Evolutionary conservation across 116 monocot genomes (phyloP).

Genomic region (Zostera marina): DNA sequence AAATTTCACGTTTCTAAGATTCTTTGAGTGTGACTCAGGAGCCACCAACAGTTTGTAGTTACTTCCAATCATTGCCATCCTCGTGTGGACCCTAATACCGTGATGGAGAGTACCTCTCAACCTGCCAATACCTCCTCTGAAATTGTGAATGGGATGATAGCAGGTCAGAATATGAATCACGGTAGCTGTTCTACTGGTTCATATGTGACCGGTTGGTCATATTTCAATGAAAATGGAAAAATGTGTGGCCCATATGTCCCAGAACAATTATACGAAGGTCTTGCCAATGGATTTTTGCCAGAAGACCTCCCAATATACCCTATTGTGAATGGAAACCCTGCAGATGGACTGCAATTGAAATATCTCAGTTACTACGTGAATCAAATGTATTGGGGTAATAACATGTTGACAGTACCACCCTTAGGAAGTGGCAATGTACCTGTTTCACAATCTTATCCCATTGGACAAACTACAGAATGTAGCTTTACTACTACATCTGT

Average conservation of each 20-base stretch:
- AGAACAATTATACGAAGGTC: constrained; percentile 59
- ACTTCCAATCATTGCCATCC: constrained; percentile 13
- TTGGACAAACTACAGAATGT: background rate
- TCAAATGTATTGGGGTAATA: constrained; percentile 8
- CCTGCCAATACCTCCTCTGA: constrained; percentile 9
- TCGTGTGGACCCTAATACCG: constrained; percentile 9
- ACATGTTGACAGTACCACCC: constrained; percentile 1
- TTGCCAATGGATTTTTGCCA: constrained; percentile 76
- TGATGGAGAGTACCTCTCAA: constrained; percentile 34
- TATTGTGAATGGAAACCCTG: constrained; percentile 44
- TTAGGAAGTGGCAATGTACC: constrained; percentile 4
- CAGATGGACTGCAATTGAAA: constrained; percentile 38
- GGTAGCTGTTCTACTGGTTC: constrained; percentile 11
- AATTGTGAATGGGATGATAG: constrained; percentile 2
- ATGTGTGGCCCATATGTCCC: constrained; percentile 83
- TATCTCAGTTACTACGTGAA: constrained; percentile 26
- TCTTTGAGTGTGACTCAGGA: constrained; percentile 12
- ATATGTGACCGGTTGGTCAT: constrained; percentile 63
- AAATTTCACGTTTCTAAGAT: background rate
- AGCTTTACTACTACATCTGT: background rate
- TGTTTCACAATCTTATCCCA: constrained; percentile 3
- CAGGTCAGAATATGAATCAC: constrained; percentile 6
- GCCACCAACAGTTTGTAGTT: constrained; percentile 1
- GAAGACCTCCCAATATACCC: constrained; percentile 72
- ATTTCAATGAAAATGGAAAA: constrained; percentile 61